phyloP scores from a whole-genome alignment of 306 rosid species.

The Neltuma alba region DNA sequence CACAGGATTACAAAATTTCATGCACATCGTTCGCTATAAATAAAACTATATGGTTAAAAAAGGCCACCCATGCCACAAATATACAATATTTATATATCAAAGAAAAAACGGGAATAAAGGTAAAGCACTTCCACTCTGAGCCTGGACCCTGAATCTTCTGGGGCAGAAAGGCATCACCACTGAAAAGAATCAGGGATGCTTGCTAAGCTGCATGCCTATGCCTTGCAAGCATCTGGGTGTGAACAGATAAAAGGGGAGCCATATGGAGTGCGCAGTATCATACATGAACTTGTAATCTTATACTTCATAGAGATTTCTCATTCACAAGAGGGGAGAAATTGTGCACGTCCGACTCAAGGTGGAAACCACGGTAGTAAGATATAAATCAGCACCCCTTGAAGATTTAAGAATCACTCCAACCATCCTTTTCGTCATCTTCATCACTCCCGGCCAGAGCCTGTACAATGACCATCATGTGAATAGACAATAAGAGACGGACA shows the following conservation, averaged over 20 bases:
- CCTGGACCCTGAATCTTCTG: slow-evolving; percentile 39
- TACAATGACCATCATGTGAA: slow-evolving; percentile 31
- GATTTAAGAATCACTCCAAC: slow-evolving; percentile 81
- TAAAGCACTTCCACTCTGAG: slow-evolving; percentile 45
- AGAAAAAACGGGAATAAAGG: not conserved
- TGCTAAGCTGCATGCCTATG: slow-evolving; percentile 6
- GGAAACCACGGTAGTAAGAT: slow-evolving; percentile 19
- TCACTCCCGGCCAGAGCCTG: slow-evolving; percentile 95
- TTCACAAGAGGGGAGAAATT: slow-evolving; percentile 29
- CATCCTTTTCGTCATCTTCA: slow-evolving; percentile 75
- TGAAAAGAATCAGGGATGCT: not conserved
- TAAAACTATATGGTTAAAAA: slow-evolving; percentile 43
- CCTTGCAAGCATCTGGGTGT: slow-evolving; percentile 28
- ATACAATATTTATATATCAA: slow-evolving; percentile 49
- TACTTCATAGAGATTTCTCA: slow-evolving; percentile 29
- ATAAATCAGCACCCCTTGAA: slow-evolving; percentile 11
- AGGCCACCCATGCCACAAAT: slow-evolving; percentile 50
- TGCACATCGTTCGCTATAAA: slow-evolving; percentile 37
- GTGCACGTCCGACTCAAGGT: slow-evolving; percentile 31
- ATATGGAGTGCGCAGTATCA: slow-evolving; percentile 28
- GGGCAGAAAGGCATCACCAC: slow-evolving; percentile 36
- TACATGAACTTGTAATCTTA: slow-evolving; percentile 47
- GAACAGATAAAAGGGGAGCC: slow-evolving; percentile 19
- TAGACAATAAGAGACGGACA: not conserved
- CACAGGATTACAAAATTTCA: slow-evolving; percentile 63